A percentile compares a stretch with the other conserved stretches of the same genome.
Conservation (phyloP, 129 eudicot species). For the Scalesia atractyloides region DNA sequence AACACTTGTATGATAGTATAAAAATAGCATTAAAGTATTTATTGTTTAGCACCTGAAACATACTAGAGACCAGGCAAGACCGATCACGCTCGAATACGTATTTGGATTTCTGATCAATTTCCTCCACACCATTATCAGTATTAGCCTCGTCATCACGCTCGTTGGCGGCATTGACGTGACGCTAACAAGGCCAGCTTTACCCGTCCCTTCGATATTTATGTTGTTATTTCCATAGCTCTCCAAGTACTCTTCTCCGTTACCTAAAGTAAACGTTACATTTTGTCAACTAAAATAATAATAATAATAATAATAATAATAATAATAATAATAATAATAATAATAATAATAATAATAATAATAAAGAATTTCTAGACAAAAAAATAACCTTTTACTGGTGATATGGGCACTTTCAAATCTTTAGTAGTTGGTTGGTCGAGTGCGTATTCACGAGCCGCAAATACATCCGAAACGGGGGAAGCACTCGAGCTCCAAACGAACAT, state of each 20-base stretch:
- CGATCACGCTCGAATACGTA: slow-evolving; percentile 83
- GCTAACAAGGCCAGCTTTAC: slow-evolving; percentile 31
- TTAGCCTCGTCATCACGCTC: slow-evolving; percentile 92
- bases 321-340: too few species aligned
- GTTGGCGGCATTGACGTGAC: slow-evolving; percentile 79
- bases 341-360: too few species aligned
- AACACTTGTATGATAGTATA: too few species aligned
- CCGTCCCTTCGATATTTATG: slow-evolving; percentile 44
- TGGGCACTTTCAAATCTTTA: slow-evolving; percentile 57
- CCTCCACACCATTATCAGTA: slow-evolving; percentile 75
- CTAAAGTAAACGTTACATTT: slow-evolving; percentile 16
- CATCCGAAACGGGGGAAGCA: slow-evolving; percentile 91
- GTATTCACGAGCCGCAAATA: slow-evolving; percentile 76
- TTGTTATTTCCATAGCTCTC: slow-evolving; percentile 65
- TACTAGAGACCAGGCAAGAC: slow-evolving; percentile 78
- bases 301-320: neutral
- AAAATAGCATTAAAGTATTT: neutral
- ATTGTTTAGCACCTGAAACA: slow-evolving; percentile 60
- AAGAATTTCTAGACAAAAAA: too few species aligned
- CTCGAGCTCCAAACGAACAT: slow-evolving; percentile 99
- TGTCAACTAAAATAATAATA: slow-evolving; percentile 18
- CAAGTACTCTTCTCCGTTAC: slow-evolving; percentile 54
- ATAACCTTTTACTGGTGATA: slow-evolving; percentile 72
- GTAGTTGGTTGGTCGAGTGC: slow-evolving; percentile 45
- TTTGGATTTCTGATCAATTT: slow-evolving; percentile 53